Conservation (phyloP, 495 filamentous ascomycete genomes). For the Symbiotaphrina buchneri region DNA sequence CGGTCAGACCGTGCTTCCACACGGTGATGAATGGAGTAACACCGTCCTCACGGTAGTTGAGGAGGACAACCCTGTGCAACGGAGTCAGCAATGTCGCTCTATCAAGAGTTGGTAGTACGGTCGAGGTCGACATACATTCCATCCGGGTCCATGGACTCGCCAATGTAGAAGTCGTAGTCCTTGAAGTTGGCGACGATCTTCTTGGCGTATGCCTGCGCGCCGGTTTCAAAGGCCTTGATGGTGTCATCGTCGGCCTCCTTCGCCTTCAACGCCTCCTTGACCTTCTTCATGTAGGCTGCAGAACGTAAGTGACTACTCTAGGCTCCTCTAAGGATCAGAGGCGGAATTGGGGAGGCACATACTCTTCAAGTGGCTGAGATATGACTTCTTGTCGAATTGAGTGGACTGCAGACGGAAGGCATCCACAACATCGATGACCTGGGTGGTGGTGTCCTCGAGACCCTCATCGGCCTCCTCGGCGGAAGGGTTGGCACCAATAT, state of each 20-base stretch:
- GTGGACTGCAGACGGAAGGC: slow-evolving; percentile 72
- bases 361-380: slow-evolving; percentile 66
- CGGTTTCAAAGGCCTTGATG: slow-evolving; percentile 55
- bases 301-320: not conserved
- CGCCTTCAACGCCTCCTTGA: slow-evolving; percentile 45
- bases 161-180: slow-evolving; percentile 86
- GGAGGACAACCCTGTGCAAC: slow-evolving; percentile 52
- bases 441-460: slow-evolving; percentile 39
- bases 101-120: slow-evolving; percentile 6
- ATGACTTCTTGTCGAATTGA: slow-evolving; percentile 64
- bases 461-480: slow-evolving; percentile 69
- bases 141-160: slow-evolving; percentile 74
- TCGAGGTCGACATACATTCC: slow-evolving; percentile 43
- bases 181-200: slow-evolving; percentile 71
- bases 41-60: slow-evolving; percentile 96
- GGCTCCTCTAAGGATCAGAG: not conserved
- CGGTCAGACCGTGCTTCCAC: slow-evolving; percentile 88
- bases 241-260: slow-evolving; percentile 33
- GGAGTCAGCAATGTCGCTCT: slow-evolving; percentile 5
- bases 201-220: slow-evolving; percentile 44
- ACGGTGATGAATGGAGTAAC: slow-evolving; percentile 68
- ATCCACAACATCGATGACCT: slow-evolving; percentile 87
- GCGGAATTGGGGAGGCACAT: slow-evolving; percentile 9
- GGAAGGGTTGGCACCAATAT: slow-evolving; percentile 92
- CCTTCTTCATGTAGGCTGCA: slow-evolving; percentile 71